Evolutionary conservation across 2,329 filamentous ascomycete genomes (phyloP).

Genomic region (Xylaria polymorpha): DNA sequence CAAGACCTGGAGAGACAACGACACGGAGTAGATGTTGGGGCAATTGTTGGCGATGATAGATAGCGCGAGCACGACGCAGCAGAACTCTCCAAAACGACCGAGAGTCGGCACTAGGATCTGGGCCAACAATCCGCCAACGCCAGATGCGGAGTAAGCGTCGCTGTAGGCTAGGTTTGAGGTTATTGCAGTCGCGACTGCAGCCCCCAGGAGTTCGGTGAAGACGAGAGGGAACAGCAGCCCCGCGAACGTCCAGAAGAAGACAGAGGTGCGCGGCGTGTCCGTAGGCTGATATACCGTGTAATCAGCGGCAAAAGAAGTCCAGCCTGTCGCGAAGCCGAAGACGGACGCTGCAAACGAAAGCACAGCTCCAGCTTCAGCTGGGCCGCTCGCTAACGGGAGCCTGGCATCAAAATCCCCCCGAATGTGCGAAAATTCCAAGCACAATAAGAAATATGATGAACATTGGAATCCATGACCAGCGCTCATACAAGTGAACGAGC

Average conservation of each 20-base stretch:
- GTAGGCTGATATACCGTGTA: constrained; percentile 83
- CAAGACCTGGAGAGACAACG: constrained; percentile 38
- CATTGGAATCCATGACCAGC: constrained; percentile 78
- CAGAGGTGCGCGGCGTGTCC: constrained; percentile 66
- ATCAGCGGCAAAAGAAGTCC: constrained; percentile 80
- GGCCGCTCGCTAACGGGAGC: constrained; percentile 68
- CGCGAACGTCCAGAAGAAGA: constrained; percentile 76
- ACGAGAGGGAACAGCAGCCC: constrained; percentile 78
- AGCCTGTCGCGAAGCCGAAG: constrained; percentile 77
- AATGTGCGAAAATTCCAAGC: constrained; percentile 74
- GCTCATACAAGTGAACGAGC: constrained; percentile 81
- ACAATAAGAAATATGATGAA: constrained; percentile 79
- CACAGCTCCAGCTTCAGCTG: constrained; percentile 67
- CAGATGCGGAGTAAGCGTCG: constrained; percentile 64
- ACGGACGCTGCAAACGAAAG: constrained; percentile 75
- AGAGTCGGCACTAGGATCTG: constrained; percentile 72
- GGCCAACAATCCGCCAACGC: constrained; percentile 74
- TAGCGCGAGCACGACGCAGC: constrained; percentile 72
- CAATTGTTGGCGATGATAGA: constrained; percentile 78
- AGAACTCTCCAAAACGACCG: constrained; percentile 78
- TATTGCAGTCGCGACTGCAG: constrained; percentile 75
- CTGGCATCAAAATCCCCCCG: constrained; percentile 69
- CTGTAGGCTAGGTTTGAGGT: constrained; percentile 64
- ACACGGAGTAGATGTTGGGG: constrained; percentile 75
- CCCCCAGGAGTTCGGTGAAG: constrained; percentile 79